Conservation (phyloP, 1,139 yeast genomes). For the Oligophagozyma castellii region DNA sequence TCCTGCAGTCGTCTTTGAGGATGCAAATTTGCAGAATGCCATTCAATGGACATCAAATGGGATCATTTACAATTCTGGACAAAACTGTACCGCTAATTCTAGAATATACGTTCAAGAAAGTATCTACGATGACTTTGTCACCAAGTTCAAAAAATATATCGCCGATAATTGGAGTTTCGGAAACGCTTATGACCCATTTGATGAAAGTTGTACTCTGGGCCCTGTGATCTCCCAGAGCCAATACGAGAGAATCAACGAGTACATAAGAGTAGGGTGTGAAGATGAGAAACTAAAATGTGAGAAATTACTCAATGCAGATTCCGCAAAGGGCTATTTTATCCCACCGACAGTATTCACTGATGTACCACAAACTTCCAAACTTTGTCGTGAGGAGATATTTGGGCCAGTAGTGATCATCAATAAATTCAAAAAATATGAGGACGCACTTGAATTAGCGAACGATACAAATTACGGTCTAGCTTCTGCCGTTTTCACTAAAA, state of each 20-base stretch:
- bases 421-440: constrained; percentile 57
- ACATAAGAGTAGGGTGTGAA: constrained; percentile 51
- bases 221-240: constrained; percentile 64
- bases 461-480: constrained; percentile 66
- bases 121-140: constrained; percentile 48
- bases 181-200: constrained; percentile 31
- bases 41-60: constrained; percentile 81
- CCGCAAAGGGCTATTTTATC: constrained; percentile 41
- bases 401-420: constrained; percentile 85
- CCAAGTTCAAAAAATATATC: constrained; percentile 34
- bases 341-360: constrained; percentile 59
- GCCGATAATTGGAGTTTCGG: constrained; percentile 43
- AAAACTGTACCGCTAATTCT: constrained; percentile 83
- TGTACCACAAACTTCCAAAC: constrained; percentile 43
- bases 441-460: constrained; percentile 59
- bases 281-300: constrained; percentile 32
- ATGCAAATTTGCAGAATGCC: constrained; percentile 65
- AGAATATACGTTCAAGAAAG: constrained; percentile 62
- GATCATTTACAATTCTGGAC: constrained; percentile 75
- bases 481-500: constrained; percentile 64
- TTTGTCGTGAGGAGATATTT: constrained; percentile 65
- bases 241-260: constrained; percentile 37
- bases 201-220: constrained; percentile 47
- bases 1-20: constrained; percentile 57
- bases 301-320: constrained; percentile 11